Evolutionary conservation across 768 basidiomycete genomes (phyloP), one percentile per base, ranked within the genome.

Genomic region (Rhodotorula paludigena): DNA sequence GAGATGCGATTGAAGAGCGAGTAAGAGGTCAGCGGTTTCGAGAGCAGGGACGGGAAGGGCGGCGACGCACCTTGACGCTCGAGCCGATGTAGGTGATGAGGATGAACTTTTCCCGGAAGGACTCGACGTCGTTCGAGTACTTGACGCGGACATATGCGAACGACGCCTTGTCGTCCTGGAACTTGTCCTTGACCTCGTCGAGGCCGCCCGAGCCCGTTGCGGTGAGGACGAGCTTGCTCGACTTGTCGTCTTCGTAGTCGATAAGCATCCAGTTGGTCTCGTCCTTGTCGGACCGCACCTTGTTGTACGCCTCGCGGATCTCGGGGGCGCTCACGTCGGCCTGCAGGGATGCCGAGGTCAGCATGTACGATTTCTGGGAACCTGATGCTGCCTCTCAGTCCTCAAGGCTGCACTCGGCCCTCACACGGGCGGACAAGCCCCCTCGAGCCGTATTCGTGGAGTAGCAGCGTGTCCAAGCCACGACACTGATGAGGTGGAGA

Each of bases 231-330:
- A 96, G 85, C 77, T 84, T 89, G 83, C 94, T 89, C 38, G 74
- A 74, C 55, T 76, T 78, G 52, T 78, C 77, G 33, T 74, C 57
- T 81, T 88, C 87, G 78, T 97, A 98, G 77, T 94, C 89, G 64
- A 96, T 80, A 63, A 97, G 81, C 52, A 93, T 77, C 92, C 92
- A 97, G 78, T 89, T 96, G 39, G 86, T 89, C 38, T 89, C 88
- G 45, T 86, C 82, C 76, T 92, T 92, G 82, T 90, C 86, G 69
- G 82, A 83, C 72, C 92, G 87, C 61, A 96, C 87, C 73, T 92
- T 89, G 78, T 84, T 82, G 82, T 96, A 94, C 39, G 91, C 93
- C 90, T 88, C 82, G 65, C 80, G 79, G 76, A 93, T 92, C 70
- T 82, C 82, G 53, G 85, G 81, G 79, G 89, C 86, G 66, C 85